Evolutionary conservation across 176 grass and related monocot genomes (phyloP), one percentile per base, ranked within the genome.

Genomic region (Poa annua): DNA sequence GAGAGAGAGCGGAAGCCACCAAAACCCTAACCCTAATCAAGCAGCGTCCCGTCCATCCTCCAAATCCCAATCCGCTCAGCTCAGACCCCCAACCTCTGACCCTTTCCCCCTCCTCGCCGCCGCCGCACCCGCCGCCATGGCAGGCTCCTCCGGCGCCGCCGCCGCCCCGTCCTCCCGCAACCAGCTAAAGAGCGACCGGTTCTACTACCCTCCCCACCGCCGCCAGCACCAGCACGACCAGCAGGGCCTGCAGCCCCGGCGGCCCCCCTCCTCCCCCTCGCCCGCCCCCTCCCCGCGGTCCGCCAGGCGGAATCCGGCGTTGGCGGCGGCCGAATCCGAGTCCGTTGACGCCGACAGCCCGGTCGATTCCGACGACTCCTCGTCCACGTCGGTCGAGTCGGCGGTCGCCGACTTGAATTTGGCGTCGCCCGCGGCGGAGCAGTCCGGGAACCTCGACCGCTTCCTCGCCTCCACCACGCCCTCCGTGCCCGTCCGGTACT

Each of bases 391-490:
- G 34, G 80, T 83, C 1, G 88, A 90, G 64, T 86, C 90, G 15
- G 73, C 82, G 36, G 81, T 80, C 19, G 11, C 24, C 26, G 79
- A 87, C 2, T 44, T 66, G 69, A 84, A 76, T 80, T 72, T 60
- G 8, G 6, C 83, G 7, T 1, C 67, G 19, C 4, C 29, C 42
- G 68, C 6, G 45, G 50, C 12, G 26, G 79, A 74, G 25, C 84
- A 90, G 49, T 74, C 75, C 66, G 92, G 84, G 82, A 98, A 98
- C 88, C 77, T 98, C 8, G 87, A 98, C 82, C 86, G 91, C 59
- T 93, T 98, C 83, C 85, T 98, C 35, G 42, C 90, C 59, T 89
- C 89, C 36, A 98, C 91, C 1, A 98, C 90, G 21, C 96, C 96
- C 1, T 88, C 85, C 1, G 91, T 98, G 12, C 89, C 81, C 3